Conservation (phyloP, 176 grass and related monocot genomes). For the Aegilops sharonensis region DNA sequence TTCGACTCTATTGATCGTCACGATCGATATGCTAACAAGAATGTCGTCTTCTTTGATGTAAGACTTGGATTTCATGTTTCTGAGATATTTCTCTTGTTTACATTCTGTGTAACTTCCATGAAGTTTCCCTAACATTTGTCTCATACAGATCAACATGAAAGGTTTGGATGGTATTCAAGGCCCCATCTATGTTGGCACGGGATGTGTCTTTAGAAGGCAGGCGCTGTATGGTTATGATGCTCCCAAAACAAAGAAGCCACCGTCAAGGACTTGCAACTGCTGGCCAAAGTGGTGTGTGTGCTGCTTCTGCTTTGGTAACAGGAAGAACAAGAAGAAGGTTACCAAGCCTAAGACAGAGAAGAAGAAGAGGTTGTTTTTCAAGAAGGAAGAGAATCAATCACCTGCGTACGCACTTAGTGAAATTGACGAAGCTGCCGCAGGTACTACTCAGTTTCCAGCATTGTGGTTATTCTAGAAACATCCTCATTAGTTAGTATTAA, state of each 20-base stretch:
- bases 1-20: conserved; percentile 90
- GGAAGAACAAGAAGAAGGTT: conserved; percentile 66
- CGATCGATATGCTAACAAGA: conserved; percentile 97
- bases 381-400: conserved; percentile 9
- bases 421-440: conserved; percentile 1
- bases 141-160: conserved; percentile 86
- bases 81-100: neutral
- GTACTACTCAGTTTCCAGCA: neutral
- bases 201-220: conserved; percentile 91
- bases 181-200: conserved; percentile 85
- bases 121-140: neutral
- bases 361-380: conserved; percentile 16
- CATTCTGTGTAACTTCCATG: neutral
- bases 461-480: neutral
- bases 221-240: conserved; percentile 92
- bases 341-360: neutral
- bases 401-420: conserved; percentile 6
- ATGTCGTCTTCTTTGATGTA: conserved; percentile 99
- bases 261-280: conserved; percentile 20
- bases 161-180: conserved; percentile 97
- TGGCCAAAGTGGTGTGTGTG: conserved; percentile 18
- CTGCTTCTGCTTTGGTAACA: conserved; percentile 59
- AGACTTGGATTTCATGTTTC: conserved; percentile 20
- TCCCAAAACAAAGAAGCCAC: conserved; percentile 22
- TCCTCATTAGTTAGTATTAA: neutral